A percentile compares a stretch with the other conserved stretches of the same genome.
Evolutionary conservation across 805 yeast species (phyloP).

Genomic region (Cyberlindnera petersonii): DNA sequence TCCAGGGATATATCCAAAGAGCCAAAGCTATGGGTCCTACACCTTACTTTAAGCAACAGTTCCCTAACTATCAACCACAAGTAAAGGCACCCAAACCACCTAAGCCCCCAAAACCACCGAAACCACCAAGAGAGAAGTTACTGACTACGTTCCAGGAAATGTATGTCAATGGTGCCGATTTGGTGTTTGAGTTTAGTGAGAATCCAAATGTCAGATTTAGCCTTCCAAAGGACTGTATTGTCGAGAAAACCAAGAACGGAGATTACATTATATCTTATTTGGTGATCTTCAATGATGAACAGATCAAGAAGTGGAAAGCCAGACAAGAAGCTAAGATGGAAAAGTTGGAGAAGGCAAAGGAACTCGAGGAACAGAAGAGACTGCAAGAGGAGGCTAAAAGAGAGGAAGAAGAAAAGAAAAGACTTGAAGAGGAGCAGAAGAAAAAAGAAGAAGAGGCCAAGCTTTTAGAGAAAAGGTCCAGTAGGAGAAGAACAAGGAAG

Average conservation of each 20-base stretch:
- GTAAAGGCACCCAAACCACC: conserved; percentile 8
- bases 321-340: conserved; percentile 21
- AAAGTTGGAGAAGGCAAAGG: conserved; percentile 24
- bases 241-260: conserved; percentile 48
- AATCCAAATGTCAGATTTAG: conserved; percentile 68
- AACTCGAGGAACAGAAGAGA: conserved; percentile 27
- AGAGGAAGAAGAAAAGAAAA: conserved; percentile 23
- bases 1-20: conserved; percentile 74
- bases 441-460: conserved; percentile 18
- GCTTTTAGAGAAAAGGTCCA: conserved; percentile 16
- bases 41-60: conserved; percentile 36
- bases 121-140: conserved; percentile 44
- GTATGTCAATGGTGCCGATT: conserved; percentile 61
- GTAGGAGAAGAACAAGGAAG: conserved; percentile 11
- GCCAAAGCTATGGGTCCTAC: conserved; percentile 72
- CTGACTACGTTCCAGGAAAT: conserved; percentile 76
- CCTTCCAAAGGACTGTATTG: conserved; percentile 71
- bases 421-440: conserved; percentile 15
- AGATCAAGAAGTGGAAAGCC: conserved; percentile 24
- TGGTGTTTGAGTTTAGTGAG: conserved; percentile 84
- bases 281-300: conserved; percentile 27
- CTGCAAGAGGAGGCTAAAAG: conserved; percentile 20
- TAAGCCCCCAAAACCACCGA: conserved; percentile 23
- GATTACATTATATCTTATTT: conserved; percentile 37
- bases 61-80: conserved; percentile 18